Base-by-base conservation (phyloP, 257 asterid species). In the Hygrophila difformis region DNA sequence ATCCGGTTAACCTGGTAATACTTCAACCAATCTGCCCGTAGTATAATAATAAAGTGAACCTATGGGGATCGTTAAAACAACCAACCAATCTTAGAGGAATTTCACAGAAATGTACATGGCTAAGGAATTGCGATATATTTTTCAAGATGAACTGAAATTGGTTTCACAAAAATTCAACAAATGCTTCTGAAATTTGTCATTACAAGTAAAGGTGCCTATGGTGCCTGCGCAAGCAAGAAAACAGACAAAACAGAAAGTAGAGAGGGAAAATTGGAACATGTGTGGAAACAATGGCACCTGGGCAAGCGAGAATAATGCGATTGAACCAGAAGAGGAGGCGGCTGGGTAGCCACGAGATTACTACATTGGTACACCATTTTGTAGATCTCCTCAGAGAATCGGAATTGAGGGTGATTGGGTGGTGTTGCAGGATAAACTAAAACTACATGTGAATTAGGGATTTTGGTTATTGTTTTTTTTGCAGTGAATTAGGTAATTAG, bases 301-400 rank as follows among this genome's bases (percentile, higher is more conserved):
- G 66, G 51, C 16, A 49, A n/a, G 37, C 52, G 71, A 39, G 66
- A 60, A 54, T 47, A 14, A n/a, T 12, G 62, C 26, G 79, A 64
- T 47, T 47, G 80, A 57, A 63, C 62, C n/a, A 66, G 28, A 6
- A 52, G 9, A 34, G 79, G 75, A 10, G 65, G 70, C 37, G 88
- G 61, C 46, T 64, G 72, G 39, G 67, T 64, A 20, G 76, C 65
- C 41, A 64, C 58, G 1, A 72, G 50, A 66, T 40, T 60, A 28
- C 53, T 34, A 37, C 57, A 67, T 18, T 58, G 71, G 49, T 36
- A 64, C 55, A 36, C 69, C 79, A 67, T 77, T 61, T 20, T n/a
- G 9, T 15, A 10, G 44, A 41, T 9, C 35, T 28, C 16, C 9
- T 14, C 44, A 37, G 26, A 34, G 40, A 45, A 9, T 31, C 18